phyloP scores from a whole-genome alignment of 805 yeast genomes.

The Myxozyma monticola region DNA sequence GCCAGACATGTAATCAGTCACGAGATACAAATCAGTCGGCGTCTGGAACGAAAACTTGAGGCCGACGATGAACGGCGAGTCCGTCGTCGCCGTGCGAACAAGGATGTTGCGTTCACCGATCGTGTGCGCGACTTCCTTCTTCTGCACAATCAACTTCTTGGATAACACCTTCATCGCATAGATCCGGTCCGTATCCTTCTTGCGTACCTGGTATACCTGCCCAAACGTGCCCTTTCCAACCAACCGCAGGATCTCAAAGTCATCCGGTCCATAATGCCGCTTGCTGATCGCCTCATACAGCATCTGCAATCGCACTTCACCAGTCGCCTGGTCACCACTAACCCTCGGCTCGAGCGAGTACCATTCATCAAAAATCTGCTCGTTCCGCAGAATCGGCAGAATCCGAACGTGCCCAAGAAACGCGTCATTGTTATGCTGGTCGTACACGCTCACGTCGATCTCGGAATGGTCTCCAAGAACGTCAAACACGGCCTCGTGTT shows the following conservation, averaged over 20 bases:
- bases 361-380: slow-evolving; percentile 66
- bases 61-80: slow-evolving; percentile 92
- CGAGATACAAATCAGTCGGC: slow-evolving; percentile 84
- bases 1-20: slow-evolving; percentile 97
- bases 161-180: slow-evolving; percentile 97
- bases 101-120: slow-evolving; percentile 94
- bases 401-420: slow-evolving; percentile 84
- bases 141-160: slow-evolving; percentile 91
- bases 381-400: slow-evolving; percentile 52
- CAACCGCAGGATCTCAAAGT: slow-evolving; percentile 85
- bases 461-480: slow-evolving; percentile 83
- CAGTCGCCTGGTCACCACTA: slow-evolving; percentile 72
- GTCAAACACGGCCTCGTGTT: slow-evolving; percentile 89
- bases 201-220: slow-evolving; percentile 93
- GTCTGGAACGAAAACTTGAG: slow-evolving; percentile 96
- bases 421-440: slow-evolving; percentile 74
- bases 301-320: slow-evolving; percentile 74
- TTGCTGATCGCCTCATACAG: slow-evolving; percentile 68
- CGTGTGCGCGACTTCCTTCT: slow-evolving; percentile 97
- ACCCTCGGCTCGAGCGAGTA: slow-evolving; percentile 68
- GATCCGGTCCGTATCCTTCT: slow-evolving; percentile 82
- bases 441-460: slow-evolving; percentile 88
- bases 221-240: slow-evolving; percentile 98
- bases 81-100: slow-evolving; percentile 86
- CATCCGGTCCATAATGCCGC: slow-evolving; percentile 86